These are phyloP conservation scores for Hura crepitans DNA, from an alignment of 441 rosid genomes.

Conservation along the genomic window DNA sequence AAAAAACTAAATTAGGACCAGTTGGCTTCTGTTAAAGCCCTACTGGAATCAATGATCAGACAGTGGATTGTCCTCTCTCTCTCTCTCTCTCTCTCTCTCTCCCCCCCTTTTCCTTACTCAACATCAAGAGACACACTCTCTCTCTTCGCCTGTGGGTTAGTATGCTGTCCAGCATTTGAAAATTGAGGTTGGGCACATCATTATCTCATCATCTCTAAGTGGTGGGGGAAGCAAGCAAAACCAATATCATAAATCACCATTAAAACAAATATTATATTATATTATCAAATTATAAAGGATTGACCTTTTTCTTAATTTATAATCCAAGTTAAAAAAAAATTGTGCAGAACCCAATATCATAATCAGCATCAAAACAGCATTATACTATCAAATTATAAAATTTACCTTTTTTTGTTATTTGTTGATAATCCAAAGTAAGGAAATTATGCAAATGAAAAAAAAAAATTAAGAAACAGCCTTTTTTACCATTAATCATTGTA, in stretches of 20 bases:
- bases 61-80: conserved; percentile 15
- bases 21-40: conserved; percentile 45
- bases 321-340: no score
- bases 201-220: conserved; percentile 85
- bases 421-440: no score
- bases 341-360: no score
- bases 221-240: conserved; percentile 44
- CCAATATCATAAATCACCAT: conserved; percentile 23
- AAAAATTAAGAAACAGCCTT: no score
- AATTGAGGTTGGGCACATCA: conserved; percentile 48
- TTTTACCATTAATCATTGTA: no score
- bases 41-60: conserved; percentile 56
- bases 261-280: conserved; percentile 7
- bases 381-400: no score
- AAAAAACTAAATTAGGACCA: conserved; percentile 33
- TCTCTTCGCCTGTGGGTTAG: conserved; percentile 13
- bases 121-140: no score
- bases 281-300: not conserved
- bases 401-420: no score
- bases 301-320: not conserved
- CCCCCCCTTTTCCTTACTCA: no score
- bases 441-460: no score
- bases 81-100: no score
- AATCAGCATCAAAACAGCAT: no score
- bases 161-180: conserved; percentile 39